phyloP scores from a whole-genome alignment of 257 asterid species.

The Mentha longifolia region DNA sequence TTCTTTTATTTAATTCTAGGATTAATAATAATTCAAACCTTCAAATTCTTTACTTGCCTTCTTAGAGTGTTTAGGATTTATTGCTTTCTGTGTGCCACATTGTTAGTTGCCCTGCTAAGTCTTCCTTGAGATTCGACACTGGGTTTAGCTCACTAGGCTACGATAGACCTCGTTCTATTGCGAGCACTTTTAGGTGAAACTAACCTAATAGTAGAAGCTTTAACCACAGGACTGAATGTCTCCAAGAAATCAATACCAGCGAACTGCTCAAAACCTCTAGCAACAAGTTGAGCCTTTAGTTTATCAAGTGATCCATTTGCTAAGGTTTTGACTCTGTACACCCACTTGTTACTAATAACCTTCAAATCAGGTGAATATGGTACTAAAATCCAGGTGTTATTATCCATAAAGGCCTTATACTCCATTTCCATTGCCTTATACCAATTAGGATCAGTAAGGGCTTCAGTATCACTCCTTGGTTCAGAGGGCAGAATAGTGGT shows the following conservation, averaged over 20 bases:
- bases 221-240: background rate
- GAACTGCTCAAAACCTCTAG: background rate
- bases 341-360: background rate
- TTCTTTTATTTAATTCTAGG: too few species aligned
- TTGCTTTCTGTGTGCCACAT: too few species aligned
- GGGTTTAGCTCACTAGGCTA: too few species aligned
- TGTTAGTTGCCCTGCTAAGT: too few species aligned
- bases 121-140: too few species aligned
- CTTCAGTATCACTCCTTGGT: background rate
- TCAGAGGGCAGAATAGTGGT: background rate
- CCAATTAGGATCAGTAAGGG: background rate
- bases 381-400: background rate
- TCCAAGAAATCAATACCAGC: background rate
- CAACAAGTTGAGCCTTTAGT: background rate
- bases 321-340: background rate
- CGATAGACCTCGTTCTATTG: too few species aligned
- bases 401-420: background rate
- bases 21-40: too few species aligned
- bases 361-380: background rate
- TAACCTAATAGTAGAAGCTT: background rate
- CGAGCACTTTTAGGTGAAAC: too few species aligned
- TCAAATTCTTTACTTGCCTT: too few species aligned
- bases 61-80: too few species aligned
- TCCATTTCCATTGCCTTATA: background rate
- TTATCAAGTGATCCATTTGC: background rate